Base-by-base conservation (phyloP, 2,329 filamentous ascomycete species). In the Escovopsis weberi region DNA sequence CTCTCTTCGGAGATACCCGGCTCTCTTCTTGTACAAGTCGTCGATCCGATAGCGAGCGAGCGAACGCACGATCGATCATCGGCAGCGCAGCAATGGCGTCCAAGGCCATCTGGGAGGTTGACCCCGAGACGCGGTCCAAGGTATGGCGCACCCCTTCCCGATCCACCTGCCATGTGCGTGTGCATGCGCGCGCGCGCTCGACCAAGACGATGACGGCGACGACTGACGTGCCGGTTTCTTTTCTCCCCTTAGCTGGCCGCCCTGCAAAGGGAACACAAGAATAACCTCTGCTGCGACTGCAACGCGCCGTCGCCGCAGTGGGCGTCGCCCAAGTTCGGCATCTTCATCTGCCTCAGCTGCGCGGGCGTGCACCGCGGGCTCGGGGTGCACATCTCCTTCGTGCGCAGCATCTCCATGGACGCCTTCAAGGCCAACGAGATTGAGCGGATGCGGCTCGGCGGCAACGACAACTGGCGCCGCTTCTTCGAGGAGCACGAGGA, bases 281-380 rank as follows among this genome's bases (percentile, higher is more conserved):
- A 98, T 65, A 86, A 84, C 59, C 67, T 77, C 55, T 98, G 91
- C 69, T 89, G 88, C 68, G 91, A 98, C 67, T 98, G 91, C 71
- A 80, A 80, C 59, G 89, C 91, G 37, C 89, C 91, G 19, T 93
- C 86, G 54, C 91, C 91, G 48, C 91, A 98, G 82, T 98, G 91
- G 91, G 89, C 91, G 53, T 74, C 87, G 33, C 91, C 91, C 50
- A 98, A 98, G 65, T 94, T 98, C 60, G 89, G 89, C 58, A 85
- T 94, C 62, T 98, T 98, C 69, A 95, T 98, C 72, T 98, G 91
- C 65, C 79, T 98, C 41, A 85, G 82, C 49, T 98, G 91, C 69
- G 89, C 88, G 32, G 91, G 91, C 53, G 85, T 91, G 42, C 91
- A 98, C 66, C 83, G 91, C 49, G 87, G 87, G 3, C 78, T 98